Base-by-base conservation (phyloP, 768 basidiomycete genomes). In the Mycena epipterygia region DNA sequence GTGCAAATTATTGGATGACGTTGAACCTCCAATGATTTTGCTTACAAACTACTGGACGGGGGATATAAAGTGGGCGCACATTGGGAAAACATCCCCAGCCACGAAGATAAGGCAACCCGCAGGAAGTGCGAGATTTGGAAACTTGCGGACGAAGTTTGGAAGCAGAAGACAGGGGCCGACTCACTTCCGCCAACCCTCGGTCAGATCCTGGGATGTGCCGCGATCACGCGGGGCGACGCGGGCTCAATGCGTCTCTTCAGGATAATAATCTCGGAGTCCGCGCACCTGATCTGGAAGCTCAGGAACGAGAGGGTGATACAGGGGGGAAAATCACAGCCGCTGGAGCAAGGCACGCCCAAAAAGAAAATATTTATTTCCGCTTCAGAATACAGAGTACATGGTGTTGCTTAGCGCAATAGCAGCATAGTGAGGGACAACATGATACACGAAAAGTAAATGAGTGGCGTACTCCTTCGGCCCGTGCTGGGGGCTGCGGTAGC, bases 251-350 rank as follows among this genome's bases (percentile, higher is more conserved):
- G 64, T 16, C 57, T 67, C 33, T 71, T 39, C 64, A 41, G 57
- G 29, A 71, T 66, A n/a, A 25, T 64, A 23, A 61, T 70, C 21
- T 55, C 68, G 27, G 70, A 71, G 41, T 60, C 63, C 25, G 59
- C 65, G 35, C 52, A 60, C 64, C 49, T 71, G 23, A 66, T 69
- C 37, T 69, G 68, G 68, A 41, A 32, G 27, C 67, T 68, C n/a
- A 23, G 52, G 42, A 53, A 35, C 58, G 39, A 42, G 29, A 61
- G 57, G 42, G 32, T 33, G 0, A 48, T 64, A 35, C n/a, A 61
- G 37, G 25, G 48, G 25, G 5, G 25, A 52, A 52, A 52, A 25
- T 29, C 48, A 51, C 25, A 41, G 35, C 48, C 33, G 29, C 33
- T 52, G 49, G 61, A 60, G 58, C 58, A 32, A 46, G 29, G 58